Base-by-base conservation (phyloP, 805 yeast genomes). In the Kuraishia ogatae region DNA sequence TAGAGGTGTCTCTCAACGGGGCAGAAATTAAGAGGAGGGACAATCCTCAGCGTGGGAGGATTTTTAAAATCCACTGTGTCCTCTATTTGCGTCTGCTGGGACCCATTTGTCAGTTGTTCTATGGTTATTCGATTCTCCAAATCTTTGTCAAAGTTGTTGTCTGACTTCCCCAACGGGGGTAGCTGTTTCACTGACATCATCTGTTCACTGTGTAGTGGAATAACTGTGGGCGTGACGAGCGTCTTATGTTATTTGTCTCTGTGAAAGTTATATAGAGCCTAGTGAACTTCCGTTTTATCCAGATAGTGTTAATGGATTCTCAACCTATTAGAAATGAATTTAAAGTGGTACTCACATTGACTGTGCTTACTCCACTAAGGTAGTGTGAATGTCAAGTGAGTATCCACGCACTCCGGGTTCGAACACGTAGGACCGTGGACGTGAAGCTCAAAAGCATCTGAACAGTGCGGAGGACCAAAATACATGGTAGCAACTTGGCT, bases 21-120 rank as follows among this genome's bases (percentile, higher is more conserved):
- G 60, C 97, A 87, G 68, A 93, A 93, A 70, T 94, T 94, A 60
- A 92, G 71, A 0, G 99, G 99, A 2, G 99, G 99, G 2, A 94
- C 92, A 23, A 89, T 84, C 50, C 90, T 71, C 59, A 81, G 71
- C 47, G 75, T 66, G 7, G 94, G 93, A 0, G 89, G 82, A 35
- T 73, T 71, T n/a, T 22, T 43, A 7, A 52, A 20, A 39, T 52
- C 53, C 3, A 52, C 23, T n/a, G 39, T 23, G 7, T 17, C 23
- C 39, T 62, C 53, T 5, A 50, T 13, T 39, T 61, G 64, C 50
- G 64, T 66, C 28, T 61, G 65, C 1, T 55, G 47, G 23, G 69
- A 57, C 5, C 53, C 39, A 52, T 64, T 62, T 15, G 60, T 63
- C 21, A 67, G 55, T 48, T 64, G 63, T 26, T 64, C 64, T 13